Conservation (phyloP, 1,139 yeast species). For the Pichia sp. region DNA sequence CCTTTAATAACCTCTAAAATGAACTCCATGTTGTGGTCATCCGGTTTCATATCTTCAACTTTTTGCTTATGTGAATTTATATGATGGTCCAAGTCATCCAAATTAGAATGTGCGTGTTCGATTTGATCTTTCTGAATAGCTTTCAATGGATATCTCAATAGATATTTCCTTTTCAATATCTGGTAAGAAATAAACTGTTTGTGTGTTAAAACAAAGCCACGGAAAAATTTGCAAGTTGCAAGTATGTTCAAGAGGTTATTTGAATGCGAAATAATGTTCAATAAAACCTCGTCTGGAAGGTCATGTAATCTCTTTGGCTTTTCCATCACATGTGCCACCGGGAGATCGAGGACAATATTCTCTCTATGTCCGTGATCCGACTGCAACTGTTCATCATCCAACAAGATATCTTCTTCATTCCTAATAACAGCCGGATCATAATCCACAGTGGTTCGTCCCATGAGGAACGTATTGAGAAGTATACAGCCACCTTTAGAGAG, state of each 20-base stretch:
- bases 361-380: too few relatives aligned
- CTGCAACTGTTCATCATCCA: not conserved
- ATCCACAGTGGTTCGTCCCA: too few relatives aligned
- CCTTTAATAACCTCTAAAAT: not conserved
- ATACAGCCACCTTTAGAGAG: constrained; percentile 11
- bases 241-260: constrained; percentile 10
- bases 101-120: too few relatives aligned
- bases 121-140: too few relatives aligned
- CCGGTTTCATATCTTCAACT: constrained; percentile 1
- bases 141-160: too few relatives aligned
- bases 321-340: too few relatives aligned
- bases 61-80: constrained; percentile 9
- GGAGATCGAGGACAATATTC: too few relatives aligned
- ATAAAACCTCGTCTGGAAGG: constrained; percentile 15
- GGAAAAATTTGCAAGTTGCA: constrained; percentile 7
- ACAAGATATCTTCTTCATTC: not conserved
- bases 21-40: not conserved
- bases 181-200: constrained; percentile 8
- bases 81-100: constrained; percentile 9
- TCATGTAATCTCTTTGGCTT: not conserved
- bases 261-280: constrained; percentile 13
- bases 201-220: constrained; percentile 11
- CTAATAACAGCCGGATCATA: too few relatives aligned
- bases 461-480: constrained; percentile 5
- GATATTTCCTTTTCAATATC: not conserved